Evolutionary conservation across 2,329 filamentous ascomycete species (phyloP).

Genomic region (Diaporthe aspalathi): DNA sequence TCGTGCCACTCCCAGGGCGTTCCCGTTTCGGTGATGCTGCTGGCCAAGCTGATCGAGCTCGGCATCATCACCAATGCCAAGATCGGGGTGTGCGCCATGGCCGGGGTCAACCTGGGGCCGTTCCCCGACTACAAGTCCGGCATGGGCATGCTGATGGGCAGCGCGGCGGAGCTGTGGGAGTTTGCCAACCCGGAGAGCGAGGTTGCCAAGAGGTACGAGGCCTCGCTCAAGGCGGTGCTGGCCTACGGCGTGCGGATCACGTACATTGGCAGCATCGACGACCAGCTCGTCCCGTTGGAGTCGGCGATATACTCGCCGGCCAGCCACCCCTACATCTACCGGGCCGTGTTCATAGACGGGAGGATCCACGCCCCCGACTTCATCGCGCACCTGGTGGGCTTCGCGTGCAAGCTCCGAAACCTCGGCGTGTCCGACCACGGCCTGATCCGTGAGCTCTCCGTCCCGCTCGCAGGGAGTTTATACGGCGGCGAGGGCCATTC

Average conservation of each 20-base stretch:
- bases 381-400: slow-evolving; percentile 90
- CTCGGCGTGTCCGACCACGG: slow-evolving; percentile 93
- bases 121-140: slow-evolving; percentile 93
- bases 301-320: slow-evolving; percentile 89
- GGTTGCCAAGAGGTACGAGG: slow-evolving; percentile 84
- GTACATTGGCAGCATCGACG: slow-evolving; percentile 94
- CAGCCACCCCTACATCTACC: slow-evolving; percentile 91
- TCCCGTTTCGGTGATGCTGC: slow-evolving; percentile 89
- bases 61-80: slow-evolving; percentile 82
- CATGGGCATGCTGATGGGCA: slow-evolving; percentile 86
- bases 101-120: slow-evolving; percentile 91
- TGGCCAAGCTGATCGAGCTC: slow-evolving; percentile 92
- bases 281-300: slow-evolving; percentile 95
- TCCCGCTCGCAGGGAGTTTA: slow-evolving; percentile 88
- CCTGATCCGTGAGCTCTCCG: slow-evolving; percentile 88
- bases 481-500: slow-evolving; percentile 95
- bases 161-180: slow-evolving; percentile 94
- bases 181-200: slow-evolving; percentile 85
- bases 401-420: slow-evolving; percentile 93
- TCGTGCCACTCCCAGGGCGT: slow-evolving; percentile 97
- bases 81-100: slow-evolving; percentile 87
- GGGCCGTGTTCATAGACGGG: slow-evolving; percentile 95
- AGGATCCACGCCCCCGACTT: slow-evolving; percentile 94
- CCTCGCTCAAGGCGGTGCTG: slow-evolving; percentile 78
- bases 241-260: slow-evolving; percentile 84